phyloP scores from a whole-genome alignment of 129 eudicot genomes.

The Helichrysum umbraculigerum region DNA sequence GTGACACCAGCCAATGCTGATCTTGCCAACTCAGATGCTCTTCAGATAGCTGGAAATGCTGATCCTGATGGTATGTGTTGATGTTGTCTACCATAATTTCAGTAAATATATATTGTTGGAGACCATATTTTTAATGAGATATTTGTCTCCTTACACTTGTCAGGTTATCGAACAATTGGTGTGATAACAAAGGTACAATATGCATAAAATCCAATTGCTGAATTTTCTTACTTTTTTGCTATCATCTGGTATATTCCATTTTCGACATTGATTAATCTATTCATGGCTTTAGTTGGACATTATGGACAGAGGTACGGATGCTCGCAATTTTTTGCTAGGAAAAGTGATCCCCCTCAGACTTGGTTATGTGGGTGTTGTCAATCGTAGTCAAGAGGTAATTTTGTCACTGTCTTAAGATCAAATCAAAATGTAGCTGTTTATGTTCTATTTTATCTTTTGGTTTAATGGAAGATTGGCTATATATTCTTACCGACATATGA shows the following conservation, averaged over 20 bases:
- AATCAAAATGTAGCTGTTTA: background rate
- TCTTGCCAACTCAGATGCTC: conserved; percentile 94
- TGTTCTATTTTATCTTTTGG: background rate
- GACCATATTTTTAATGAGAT: conserved; percentile 11
- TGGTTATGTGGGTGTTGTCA: conserved; percentile 95
- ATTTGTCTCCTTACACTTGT: conserved; percentile 8
- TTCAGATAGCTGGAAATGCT: conserved; percentile 93
- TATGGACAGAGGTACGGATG: conserved; percentile 99
- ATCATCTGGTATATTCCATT: conserved; percentile 12
- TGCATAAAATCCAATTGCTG: background rate
- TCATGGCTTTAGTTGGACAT: conserved; percentile 80
- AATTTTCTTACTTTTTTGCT: conserved; percentile 2
- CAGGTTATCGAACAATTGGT: conserved; percentile 98
- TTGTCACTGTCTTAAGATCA: conserved; percentile 2
- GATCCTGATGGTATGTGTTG: conserved; percentile 83
- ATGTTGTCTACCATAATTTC: conserved; percentile 8
- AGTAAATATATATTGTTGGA: conserved; percentile 3
- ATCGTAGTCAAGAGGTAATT: conserved; percentile 97
- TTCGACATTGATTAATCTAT: conserved; percentile 17
- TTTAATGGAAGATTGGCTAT: background rate
- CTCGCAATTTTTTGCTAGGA: conserved; percentile 88
- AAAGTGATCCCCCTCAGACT: conserved; percentile 90
- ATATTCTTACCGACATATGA: background rate
- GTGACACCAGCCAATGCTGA: conserved; percentile 98
- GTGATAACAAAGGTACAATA: conserved; percentile 84